A percentile compares a stretch with the other conserved stretches of the same genome.
phyloP scores from a whole-genome alignment of 495 filamentous ascomycete genomes.

The Talaromyces adpressus region DNA sequence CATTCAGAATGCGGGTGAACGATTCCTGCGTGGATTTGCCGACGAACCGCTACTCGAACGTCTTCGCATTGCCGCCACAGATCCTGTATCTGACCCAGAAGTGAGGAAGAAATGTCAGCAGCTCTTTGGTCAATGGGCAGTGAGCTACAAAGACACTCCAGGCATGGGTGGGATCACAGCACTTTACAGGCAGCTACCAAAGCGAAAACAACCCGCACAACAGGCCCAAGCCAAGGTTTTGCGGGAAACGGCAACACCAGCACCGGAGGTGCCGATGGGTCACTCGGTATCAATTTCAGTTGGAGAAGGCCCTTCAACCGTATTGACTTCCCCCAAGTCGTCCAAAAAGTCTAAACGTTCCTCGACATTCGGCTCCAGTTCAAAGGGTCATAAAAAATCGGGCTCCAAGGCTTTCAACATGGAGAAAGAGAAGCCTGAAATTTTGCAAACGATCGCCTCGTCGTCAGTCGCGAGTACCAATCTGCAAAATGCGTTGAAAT shows the following conservation, averaged over 20 bases:
- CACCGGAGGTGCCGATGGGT: conserved; percentile 52
- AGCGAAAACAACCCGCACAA: conserved; percentile 54
- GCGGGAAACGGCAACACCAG: conserved; percentile 60
- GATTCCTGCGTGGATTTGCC: conserved; percentile 79
- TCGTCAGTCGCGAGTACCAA: conserved; percentile 86
- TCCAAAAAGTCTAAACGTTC: conserved; percentile 24
- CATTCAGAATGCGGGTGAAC: conserved; percentile 87
- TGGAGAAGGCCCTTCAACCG: conserved; percentile 31
- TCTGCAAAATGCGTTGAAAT: conserved; percentile 78
- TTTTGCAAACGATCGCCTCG: conserved; percentile 76
- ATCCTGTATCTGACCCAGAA: conserved; percentile 73
- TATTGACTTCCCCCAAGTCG: conserved; percentile 30
- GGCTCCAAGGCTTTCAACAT: conserved; percentile 56
- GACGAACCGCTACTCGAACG: conserved; percentile 94
- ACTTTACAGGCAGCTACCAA: conserved; percentile 74
- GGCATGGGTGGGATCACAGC: conserved; percentile 74
- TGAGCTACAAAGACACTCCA: conserved; percentile 69
- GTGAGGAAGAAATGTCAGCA: conserved; percentile 82
- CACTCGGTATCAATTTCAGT: conserved; percentile 37
- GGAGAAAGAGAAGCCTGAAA: conserved; percentile 77
- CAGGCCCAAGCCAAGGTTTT: conserved; percentile 77
- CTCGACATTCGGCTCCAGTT: conserved; percentile 9
- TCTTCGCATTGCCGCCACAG: conserved; percentile 78
- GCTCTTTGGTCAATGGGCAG: conserved; percentile 83
- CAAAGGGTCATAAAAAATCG: conserved; percentile 33